Evolutionary conservation across 768 basidiomycete species (phyloP).

Genomic region (Rubroboletus satanas): DNA sequence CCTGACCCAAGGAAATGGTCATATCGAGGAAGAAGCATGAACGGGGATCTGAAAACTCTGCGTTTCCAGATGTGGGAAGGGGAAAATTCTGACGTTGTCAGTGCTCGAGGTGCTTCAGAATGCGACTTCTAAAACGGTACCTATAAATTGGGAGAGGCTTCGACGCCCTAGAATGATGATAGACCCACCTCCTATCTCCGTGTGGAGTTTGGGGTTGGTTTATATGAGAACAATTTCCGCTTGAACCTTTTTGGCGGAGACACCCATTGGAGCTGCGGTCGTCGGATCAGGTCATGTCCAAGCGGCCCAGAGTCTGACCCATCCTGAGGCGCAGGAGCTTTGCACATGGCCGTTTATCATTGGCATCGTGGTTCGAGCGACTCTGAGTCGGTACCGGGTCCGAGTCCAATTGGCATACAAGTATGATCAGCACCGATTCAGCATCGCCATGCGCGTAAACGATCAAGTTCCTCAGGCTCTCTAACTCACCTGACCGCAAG

Average conservation of each 20-base stretch:
- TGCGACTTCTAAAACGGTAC: neutral
- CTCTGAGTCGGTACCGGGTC: neutral
- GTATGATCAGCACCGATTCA: neutral
- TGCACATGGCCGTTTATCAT: neutral
- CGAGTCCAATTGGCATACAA: too few relatives aligned
- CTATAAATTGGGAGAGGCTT: neutral
- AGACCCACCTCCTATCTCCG: neutral
- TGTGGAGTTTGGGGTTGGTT: neutral
- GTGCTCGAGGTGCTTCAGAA: neutral
- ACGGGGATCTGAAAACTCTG: neutral
- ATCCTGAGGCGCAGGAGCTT: neutral
- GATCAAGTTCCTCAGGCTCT: neutral
- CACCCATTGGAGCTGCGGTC: too few relatives aligned
- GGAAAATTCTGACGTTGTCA: neutral
- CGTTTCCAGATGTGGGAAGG: neutral
- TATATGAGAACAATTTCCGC: neutral
- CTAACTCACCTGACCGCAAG: neutral
- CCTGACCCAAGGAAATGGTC: neutral
- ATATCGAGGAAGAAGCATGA: neutral
- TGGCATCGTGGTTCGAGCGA: neutral
- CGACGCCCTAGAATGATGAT: neutral
- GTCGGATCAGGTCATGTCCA: neutral
- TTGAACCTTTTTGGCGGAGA: neutral
- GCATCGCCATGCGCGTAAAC: neutral
- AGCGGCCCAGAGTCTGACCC: neutral